phyloP scores from a whole-genome alignment of 2,329 filamentous ascomycete species.

The Penicillium sp. region DNA sequence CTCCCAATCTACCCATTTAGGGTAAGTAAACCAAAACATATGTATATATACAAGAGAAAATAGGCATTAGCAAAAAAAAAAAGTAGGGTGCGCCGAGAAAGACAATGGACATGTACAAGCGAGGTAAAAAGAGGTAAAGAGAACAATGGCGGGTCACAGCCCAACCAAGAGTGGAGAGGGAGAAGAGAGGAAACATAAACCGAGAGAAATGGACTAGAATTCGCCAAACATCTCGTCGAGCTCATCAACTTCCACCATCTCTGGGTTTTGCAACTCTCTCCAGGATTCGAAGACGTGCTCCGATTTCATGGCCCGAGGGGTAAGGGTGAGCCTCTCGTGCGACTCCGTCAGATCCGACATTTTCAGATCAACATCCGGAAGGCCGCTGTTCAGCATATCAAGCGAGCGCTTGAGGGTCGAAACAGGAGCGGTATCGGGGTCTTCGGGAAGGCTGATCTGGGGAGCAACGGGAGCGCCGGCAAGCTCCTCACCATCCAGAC shows the following conservation, averaged over 20 bases:
- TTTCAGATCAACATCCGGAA: slow-evolving; percentile 36
- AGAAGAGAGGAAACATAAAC: slow-evolving; percentile 5
- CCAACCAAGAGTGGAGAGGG: slow-evolving; percentile 18
- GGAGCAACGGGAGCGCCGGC: slow-evolving; percentile 22
- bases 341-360: slow-evolving; percentile 36
- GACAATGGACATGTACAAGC: slow-evolving; percentile 22
- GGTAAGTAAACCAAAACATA: slow-evolving; percentile 16
- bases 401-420: slow-evolving; percentile 40
- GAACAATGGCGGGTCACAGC: slow-evolving; percentile 16
- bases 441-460: slow-evolving; percentile 33
- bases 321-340: slow-evolving; percentile 47
- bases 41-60: slow-evolving; percentile 28
- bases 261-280: slow-evolving; percentile 67
- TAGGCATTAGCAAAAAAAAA: slow-evolving; percentile 14
- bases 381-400: slow-evolving; percentile 41
- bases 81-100: slow-evolving; percentile 11
- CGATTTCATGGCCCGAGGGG: slow-evolving; percentile 31
- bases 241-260: slow-evolving; percentile 89
- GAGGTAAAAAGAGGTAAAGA: slow-evolving; percentile 5
- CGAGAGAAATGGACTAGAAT: slow-evolving; percentile 51
- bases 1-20: slow-evolving; percentile 24
- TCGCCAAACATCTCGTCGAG: slow-evolving; percentile 81
- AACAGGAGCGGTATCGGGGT: slow-evolving; percentile 27
- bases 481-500: slow-evolving; percentile 27
- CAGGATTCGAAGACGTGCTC: slow-evolving; percentile 53